Evolutionary conservation across 768 basidiomycete genomes (phyloP), one percentile per base, ranked within the genome.

Genomic region (Chalciporus chontae): DNA sequence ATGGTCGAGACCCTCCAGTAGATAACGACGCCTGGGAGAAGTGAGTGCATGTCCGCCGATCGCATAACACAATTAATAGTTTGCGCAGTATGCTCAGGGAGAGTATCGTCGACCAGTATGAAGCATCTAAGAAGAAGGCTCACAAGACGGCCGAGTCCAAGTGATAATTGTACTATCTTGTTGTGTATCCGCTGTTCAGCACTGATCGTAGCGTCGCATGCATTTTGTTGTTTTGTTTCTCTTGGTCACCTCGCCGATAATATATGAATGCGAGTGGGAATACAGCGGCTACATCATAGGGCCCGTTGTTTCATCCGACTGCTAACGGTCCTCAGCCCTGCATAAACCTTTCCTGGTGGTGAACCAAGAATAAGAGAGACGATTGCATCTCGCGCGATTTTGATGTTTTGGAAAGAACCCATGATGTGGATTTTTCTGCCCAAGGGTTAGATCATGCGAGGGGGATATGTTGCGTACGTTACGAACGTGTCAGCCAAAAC

Each of bases 331-430:
- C 94, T 78, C 57, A 98, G 70, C 29, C 90, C 87, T 7, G 94
- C 90, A 59, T 97, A 90, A 6, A 93, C 90, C 65, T 93, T 91
- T 45, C 94, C 94, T 43, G 94, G 94, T 0, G 94, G 94, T 13
- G 93, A 94, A 27, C 94, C 94, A 14, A 97, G 77, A 57, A 97
- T 97, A 17, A 96, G 80, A 13, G 91, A 93, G 23, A 96, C 94
- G 54, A 99, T 85, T 6, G 96, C 94, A 68, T 97, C 95, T 49
- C 94, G 80, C 0, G 96, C 96, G 50, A 98, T 81, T 71, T 95
- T 96, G 76, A 99, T 98, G 64, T 96, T 96, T 74, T 94, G 91
- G 74, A 96, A 97, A 14, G 94, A 95, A 19, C 96, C 96, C 69
- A 99, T 85, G 59, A 99, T 97, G 60, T 97, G 94, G 34, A 99